phyloP scores from a whole-genome alignment of 2,329 filamentous ascomycete genomes.

The Pseudogymnoascus sp. region DNA sequence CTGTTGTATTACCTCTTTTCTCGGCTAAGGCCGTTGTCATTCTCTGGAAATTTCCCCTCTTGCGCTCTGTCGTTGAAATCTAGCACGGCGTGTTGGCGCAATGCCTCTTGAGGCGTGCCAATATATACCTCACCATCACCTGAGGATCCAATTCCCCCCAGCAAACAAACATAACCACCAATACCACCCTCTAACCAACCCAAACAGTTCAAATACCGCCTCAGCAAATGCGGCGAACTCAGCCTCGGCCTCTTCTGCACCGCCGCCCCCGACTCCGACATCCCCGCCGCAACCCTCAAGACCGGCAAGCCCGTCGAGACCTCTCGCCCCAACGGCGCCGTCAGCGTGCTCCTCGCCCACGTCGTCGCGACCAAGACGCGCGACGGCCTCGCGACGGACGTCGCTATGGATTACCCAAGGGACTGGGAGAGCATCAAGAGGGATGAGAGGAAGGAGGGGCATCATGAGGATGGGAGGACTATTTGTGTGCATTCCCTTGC shows the following conservation, averaged over 20 bases:
- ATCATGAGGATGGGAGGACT: conserved; percentile 65
- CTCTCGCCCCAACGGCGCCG: conserved; percentile 45
- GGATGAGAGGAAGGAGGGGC: conserved; percentile 47
- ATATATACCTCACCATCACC: not conserved
- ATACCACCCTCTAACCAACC: not conserved
- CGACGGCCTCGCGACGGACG: conserved; percentile 58
- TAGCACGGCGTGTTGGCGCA: not conserved
- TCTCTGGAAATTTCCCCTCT: not conserved
- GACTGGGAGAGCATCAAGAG: conserved; percentile 51
- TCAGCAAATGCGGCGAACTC: conserved; percentile 66
- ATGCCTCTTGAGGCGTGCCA: too few species aligned
- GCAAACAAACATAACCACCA: not conserved
- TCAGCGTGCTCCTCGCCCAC: conserved; percentile 64
- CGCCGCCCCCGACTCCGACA: conserved; percentile 40
- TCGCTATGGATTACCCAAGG: conserved; percentile 64
- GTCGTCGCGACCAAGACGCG: conserved; percentile 66
- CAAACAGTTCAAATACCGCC: conserved; percentile 64
- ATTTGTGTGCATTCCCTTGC: conserved; percentile 78
- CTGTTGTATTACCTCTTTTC: not conserved
- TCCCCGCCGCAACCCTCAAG: conserved; percentile 45
- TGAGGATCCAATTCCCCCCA: not conserved
- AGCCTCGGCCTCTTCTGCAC: conserved; percentile 74
- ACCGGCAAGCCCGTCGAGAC: conserved; percentile 52
- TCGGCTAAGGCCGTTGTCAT: not conserved
- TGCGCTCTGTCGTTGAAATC: not conserved